Conservation (phyloP, 2,329 filamentous ascomycete genomes). For the Cyclaneusma minus region DNA sequence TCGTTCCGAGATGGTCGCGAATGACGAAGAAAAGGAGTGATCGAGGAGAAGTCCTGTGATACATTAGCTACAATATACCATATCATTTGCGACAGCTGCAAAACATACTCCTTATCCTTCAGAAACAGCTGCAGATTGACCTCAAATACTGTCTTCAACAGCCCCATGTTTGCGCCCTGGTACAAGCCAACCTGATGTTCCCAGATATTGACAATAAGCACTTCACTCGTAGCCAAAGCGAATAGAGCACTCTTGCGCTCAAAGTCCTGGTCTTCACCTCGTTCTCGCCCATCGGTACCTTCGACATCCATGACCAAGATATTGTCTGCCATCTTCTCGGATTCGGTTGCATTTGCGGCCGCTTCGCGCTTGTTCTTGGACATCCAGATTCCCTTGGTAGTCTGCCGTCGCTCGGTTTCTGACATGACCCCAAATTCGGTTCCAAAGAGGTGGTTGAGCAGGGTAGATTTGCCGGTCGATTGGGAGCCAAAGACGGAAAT, state of each 20-base stretch:
- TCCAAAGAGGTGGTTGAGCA: constrained; percentile 89
- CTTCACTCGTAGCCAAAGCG: constrained; percentile 91
- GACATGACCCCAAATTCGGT: constrained; percentile 98
- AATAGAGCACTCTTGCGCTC: constrained; percentile 97
- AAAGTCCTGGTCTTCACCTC: constrained; percentile 97
- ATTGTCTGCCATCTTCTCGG: constrained; percentile 74
- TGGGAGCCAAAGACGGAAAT: constrained; percentile 98
- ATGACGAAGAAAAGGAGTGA: constrained; percentile 98
- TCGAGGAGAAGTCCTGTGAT: constrained; percentile 59
- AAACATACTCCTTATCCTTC: constrained; percentile 74
- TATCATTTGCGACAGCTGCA: constrained; percentile 3
- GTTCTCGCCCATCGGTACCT: constrained; percentile 88
- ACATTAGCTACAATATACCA: constrained; percentile 1
- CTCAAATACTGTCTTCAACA: constrained; percentile 97
- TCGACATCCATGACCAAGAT: constrained; percentile 99
- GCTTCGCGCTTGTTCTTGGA: constrained; percentile 72
- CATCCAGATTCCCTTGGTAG: constrained; percentile 99
- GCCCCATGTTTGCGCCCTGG: constrained; percentile 96
- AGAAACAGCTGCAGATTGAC: constrained; percentile 95
- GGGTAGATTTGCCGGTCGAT: constrained; percentile 94
- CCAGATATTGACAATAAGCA: constrained; percentile 98
- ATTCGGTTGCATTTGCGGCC: constrained; percentile 29
- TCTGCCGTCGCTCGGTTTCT: constrained; percentile 84
- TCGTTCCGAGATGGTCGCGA: constrained; percentile 86
- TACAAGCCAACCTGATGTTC: constrained; percentile 97